Percentiles rank a stretch among this genome's conserved stretches.
Evolutionary conservation across 2,329 filamentous ascomycete genomes (phyloP).

Genomic region (Domatiomyces globalis): DNA sequence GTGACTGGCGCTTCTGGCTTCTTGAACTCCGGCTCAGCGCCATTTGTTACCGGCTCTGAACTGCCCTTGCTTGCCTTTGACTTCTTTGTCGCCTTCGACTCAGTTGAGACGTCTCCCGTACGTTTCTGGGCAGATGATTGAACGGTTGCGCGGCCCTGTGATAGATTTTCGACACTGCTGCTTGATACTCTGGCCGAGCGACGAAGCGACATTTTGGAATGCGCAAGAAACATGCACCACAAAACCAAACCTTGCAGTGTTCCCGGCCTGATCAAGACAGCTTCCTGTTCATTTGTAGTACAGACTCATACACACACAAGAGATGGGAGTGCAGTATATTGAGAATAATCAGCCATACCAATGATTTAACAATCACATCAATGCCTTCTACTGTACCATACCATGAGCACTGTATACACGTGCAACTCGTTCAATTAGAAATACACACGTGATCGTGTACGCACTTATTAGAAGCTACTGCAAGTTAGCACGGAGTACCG

Average conservation of each 20-base stretch:
- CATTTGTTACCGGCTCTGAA: constrained; percentile 2
- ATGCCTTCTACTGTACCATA: background rate
- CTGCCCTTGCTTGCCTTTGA: constrained; percentile 1
- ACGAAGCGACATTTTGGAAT: constrained; percentile 11
- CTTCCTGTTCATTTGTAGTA: too few species aligned
- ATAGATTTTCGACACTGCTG: background rate
- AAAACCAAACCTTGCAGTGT: too few species aligned
- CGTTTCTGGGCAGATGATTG: constrained; percentile 14
- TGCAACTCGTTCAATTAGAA: background rate
- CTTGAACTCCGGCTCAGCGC: constrained; percentile 11
- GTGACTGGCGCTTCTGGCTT: constrained; percentile 13
- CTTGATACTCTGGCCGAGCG: constrained; percentile 11
- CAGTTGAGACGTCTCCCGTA: constrained; percentile 1
- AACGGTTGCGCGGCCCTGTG: background rate
- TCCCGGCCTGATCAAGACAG: too few species aligned
- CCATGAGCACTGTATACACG: background rate
- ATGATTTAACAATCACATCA: background rate
- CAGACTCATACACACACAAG: too few species aligned
- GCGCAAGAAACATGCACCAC: constrained; percentile 8
- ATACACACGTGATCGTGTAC: background rate
- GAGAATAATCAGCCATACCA: too few species aligned
- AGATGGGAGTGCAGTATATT: too few species aligned
- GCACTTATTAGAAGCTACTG: background rate
- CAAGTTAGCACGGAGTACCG: background rate
- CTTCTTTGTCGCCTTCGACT: constrained; percentile 10